Evolutionary conservation across 768 basidiomycete species (phyloP), one percentile per base, ranked within the genome.

Genomic region (Podaxis sp.): DNA sequence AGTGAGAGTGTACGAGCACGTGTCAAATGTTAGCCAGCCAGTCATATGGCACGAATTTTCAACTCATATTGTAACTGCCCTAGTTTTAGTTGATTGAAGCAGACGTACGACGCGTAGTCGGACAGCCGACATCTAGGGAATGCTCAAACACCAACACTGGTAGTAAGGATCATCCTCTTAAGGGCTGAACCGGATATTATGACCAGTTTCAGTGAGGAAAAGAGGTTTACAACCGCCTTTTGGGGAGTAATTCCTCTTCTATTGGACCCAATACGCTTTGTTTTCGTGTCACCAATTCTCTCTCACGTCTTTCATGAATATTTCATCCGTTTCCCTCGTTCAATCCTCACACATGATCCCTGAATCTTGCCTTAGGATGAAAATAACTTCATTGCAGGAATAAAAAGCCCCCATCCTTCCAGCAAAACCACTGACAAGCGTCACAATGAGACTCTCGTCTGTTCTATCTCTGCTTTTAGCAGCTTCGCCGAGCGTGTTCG

Each of bases 371-470:
- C 3, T 7, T n/a, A 39, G 36, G 54, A 39, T 24, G 5, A 55
- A 55, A 55, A 55, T 55, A 55, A 8, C 36, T 3, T 11, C 4
- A 4, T 7, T 46, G 38, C 36, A 55, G 1, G 12, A n/a, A n/a
- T 22, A 15, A 55, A 55, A 55, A 15, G 54, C 8, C 36, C 22
- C 39, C 38, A 39, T 13, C 8, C 6, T 8, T 12, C 22, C 11
- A 3, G n/a, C 24, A n/a, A 5, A 33, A 9, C 26, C 30, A 15
- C 13, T 55, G 33, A 22, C 53, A 38, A 39, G 33, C n/a, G 7
- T 40, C 19, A 19, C 54, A 13, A 55, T 55, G 54, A 55, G 54
- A 36, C 38, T 55, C 36, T 55, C 54, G 17, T 22, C 54, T 22
- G 36, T 19, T 22, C 39, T 55, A 12, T n/a, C 36, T 19, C 24